Base-by-base conservation (phyloP, 805 yeast species). In the Zygosaccharomyces bailii region DNA sequence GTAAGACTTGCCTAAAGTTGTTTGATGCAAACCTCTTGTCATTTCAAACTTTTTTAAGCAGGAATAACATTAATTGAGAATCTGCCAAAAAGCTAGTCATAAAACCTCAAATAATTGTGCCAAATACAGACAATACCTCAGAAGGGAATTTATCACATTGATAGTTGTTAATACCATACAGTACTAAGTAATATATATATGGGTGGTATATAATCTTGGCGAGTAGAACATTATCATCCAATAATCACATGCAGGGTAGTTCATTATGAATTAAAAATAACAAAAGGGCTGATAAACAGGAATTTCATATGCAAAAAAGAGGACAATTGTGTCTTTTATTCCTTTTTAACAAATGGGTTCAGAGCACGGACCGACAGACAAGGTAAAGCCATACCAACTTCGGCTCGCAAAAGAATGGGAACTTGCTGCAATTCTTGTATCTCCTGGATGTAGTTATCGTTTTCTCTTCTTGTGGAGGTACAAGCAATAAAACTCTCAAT, bases 331-430 rank as follows among this genome's bases (percentile, higher is more conserved):
- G 23, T 18, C 11, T n/a, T 11, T 35, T 24, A 51, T 19, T 49
- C 57, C 42, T 52, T 58, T 32, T 45, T 58, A 21, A 57, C 69
- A 62, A 90, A 91, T 24, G 99, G 99, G 58, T 91, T 91, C 59
- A 90, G 71, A 5, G 91, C 85, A 56, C 96, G 78, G 11, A 93
- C 96, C 2, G 96, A 87, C 56, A 91, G 74, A 64, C 97, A 91
- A 13, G 99, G 99, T 43, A 91, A 72, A 2, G 96, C 91, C 90
- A 88, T 88, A 40, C 96, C 97, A 42, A 89, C 79, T 63, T 90
- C 98, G 0, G 96, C 88, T 57, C 96, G 75, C 51, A 93, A 72
- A 49, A 91, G 70, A 24, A 91, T 80, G 7, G 98, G 98, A 39
- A 91, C 84, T 55, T 80, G 82, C 39, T 75, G 75, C 57, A 90